These are phyloP conservation scores for Trypanosoma boissoni DNA, from an alignment of 208 protist species.

Conservation along the genomic window DNA sequence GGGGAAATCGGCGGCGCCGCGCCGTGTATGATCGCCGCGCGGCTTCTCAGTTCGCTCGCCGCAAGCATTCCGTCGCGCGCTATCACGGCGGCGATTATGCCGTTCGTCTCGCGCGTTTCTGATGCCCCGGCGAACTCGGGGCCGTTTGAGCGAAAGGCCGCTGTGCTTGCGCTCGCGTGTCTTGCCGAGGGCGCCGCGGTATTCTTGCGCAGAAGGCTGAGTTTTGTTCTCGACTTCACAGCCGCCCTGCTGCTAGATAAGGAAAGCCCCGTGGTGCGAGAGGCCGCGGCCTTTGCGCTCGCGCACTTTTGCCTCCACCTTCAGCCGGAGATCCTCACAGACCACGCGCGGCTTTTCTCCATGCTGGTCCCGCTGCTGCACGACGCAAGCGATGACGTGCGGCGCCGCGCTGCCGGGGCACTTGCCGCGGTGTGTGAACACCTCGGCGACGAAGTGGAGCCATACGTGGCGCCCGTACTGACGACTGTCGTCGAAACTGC, in stretches of 20 bases:
- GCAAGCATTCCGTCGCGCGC: constrained; percentile 47
- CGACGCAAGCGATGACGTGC: constrained; percentile 62
- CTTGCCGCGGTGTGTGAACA: constrained; percentile 84
- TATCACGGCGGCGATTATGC: constrained; percentile 56
- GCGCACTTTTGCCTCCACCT: constrained; percentile 69
- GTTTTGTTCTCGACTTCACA: constrained; percentile 67
- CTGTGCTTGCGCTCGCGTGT: constrained; percentile 69
- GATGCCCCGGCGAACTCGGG: constrained; percentile 28
- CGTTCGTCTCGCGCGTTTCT: constrained; percentile 45
- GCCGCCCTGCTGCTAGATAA: constrained; percentile 40
- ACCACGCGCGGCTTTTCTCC: constrained; percentile 66
- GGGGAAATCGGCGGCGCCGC: too few relatives aligned
- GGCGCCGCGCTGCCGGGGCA: constrained; percentile 58
- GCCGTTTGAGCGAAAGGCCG: constrained; percentile 60
- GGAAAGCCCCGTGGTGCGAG: constrained; percentile 54
- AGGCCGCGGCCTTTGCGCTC: constrained; percentile 75
- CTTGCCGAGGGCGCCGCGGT: constrained; percentile 61
- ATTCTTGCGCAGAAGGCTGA: constrained; percentile 70
- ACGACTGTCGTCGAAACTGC: constrained; percentile 58
- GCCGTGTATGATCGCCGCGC: constrained; percentile 62
- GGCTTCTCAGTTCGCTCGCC: constrained; percentile 60
- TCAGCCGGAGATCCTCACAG: constrained; percentile 81
- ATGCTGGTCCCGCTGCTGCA: constrained; percentile 65
- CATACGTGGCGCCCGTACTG: constrained; percentile 64
- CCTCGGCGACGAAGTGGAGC: constrained; percentile 72